Evolutionary conservation across 371 early-diverging fungal genomes (phyloP).

Genomic region (Mortierella sp.): DNA sequence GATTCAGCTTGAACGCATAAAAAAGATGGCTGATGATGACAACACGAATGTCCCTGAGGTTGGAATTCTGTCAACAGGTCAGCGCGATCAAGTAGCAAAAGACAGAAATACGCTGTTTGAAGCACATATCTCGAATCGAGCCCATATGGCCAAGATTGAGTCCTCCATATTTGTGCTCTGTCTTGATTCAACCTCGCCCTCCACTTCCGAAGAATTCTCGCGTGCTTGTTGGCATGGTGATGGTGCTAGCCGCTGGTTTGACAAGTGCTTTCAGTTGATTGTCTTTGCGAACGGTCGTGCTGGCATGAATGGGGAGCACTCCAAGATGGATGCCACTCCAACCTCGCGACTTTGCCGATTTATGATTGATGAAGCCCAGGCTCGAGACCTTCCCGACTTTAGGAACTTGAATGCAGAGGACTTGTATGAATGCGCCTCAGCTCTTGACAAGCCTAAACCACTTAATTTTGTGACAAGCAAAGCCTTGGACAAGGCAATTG

Average conservation of each 20-base stretch:
- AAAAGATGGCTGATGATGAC: constrained; percentile 57
- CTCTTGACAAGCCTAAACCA: constrained; percentile 51
- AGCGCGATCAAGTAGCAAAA: constrained; percentile 68
- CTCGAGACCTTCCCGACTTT: constrained; percentile 44
- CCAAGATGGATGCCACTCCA: constrained; percentile 95
- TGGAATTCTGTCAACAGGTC: constrained; percentile 67
- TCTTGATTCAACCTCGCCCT: constrained; percentile 85
- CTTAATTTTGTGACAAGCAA: constrained; percentile 41
- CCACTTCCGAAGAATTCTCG: constrained; percentile 85
- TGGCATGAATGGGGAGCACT: constrained; percentile 95
- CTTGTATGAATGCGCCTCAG: constrained; percentile 54
- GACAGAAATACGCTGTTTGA: constrained; percentile 72
- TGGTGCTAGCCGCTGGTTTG: constrained; percentile 94
- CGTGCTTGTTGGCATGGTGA: constrained; percentile 94
- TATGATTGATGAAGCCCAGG: constrained; percentile 55
- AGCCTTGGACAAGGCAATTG: constrained; percentile 38
- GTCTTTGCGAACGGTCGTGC: constrained; percentile 95
- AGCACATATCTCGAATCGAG: constrained; percentile 76
- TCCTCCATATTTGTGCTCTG: constrained; percentile 88
- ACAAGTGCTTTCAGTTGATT: constrained; percentile 93
- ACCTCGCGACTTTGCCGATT: constrained; percentile 77
- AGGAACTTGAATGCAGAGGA: constrained; percentile 54
- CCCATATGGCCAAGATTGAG: constrained; percentile 83
- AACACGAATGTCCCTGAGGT: constrained; percentile 47
- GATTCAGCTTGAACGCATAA: constrained; percentile 54